A percentile compares a stretch with the other conserved stretches of the same genome.
Evolutionary conservation across 139 green algal species (phyloP).

Genomic region (Asterochloris erici): DNA sequence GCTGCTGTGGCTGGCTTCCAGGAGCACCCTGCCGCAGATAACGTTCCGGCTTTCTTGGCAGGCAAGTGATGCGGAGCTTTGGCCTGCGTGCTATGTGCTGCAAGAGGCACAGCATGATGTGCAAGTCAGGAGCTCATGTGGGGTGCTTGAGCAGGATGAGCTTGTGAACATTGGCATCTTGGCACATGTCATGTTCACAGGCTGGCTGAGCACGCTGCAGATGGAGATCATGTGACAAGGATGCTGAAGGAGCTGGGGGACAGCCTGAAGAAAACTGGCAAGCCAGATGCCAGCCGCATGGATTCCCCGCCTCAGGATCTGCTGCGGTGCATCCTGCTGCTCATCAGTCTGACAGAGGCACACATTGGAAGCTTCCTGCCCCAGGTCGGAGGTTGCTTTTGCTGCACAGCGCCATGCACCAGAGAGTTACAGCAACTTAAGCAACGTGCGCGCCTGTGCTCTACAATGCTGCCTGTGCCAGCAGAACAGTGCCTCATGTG

Average conservation of each 20-base stretch:
- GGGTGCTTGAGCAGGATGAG: not conserved
- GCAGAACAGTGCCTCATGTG: no score
- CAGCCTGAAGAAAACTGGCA: constrained; percentile 21
- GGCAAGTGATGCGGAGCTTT: not conserved
- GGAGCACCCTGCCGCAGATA: not conserved
- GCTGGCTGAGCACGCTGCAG: constrained; percentile 6
- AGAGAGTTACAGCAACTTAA: not conserved
- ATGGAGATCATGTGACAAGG: constrained; percentile 44
- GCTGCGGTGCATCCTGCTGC: constrained; percentile 39
- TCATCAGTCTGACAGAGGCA: constrained; percentile 34
- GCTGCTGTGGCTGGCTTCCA: not conserved
- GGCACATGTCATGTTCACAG: not conserved
- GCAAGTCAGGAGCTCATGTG: not conserved
- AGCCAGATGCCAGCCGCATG: not conserved
- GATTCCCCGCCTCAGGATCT: constrained; percentile 7
- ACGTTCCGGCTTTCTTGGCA: constrained; percentile 3
- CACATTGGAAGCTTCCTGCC: constrained; percentile 45
- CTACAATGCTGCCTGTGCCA: not conserved
- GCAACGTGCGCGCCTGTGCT: not conserved
- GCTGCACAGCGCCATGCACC: not conserved
- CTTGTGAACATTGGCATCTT: not conserved
- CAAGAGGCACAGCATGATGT: not conserved
- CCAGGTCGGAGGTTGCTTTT: constrained; percentile 22
- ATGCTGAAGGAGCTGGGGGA: constrained; percentile 56
- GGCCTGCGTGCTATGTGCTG: not conserved